A percentile compares a stretch with the other conserved stretches of the same genome.
These are phyloP conservation scores for Penstemon eatonii DNA, from an alignment of 257 asterid species.

Conservation along the genomic window DNA sequence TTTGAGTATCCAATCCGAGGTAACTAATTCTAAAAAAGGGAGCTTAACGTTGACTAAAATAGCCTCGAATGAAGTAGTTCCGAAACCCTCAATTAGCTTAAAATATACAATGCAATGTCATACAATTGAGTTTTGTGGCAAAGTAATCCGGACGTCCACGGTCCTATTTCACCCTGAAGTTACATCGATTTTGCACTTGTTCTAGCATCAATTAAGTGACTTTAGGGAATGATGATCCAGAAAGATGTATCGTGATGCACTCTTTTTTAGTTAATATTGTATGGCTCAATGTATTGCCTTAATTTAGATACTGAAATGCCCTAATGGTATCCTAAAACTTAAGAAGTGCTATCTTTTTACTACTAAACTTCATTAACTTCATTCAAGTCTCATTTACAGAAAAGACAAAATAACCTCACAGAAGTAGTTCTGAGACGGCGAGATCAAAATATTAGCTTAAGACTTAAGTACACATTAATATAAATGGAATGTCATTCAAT, in stretches of 20 bases:
- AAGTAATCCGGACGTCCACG: constrained; percentile 33
- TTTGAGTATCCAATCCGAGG: too few relatives aligned
- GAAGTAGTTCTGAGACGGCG: too few relatives aligned
- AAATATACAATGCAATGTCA: constrained; percentile 15
- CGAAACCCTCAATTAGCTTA: background rate
- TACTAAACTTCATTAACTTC: too few relatives aligned
- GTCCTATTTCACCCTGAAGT: constrained; percentile 48
- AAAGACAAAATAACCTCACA: background rate
- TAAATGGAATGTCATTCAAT: constrained; percentile 24
- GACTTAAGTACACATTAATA: constrained; percentile 24
- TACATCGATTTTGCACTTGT: constrained; percentile 37
- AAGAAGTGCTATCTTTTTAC: too few relatives aligned
- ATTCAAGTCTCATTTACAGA: background rate
- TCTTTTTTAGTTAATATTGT: too few relatives aligned
- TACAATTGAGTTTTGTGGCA: constrained; percentile 47
- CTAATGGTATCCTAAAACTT: too few relatives aligned
- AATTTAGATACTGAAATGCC: too few relatives aligned
- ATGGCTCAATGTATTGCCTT: too few relatives aligned
- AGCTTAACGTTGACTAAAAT: background rate
- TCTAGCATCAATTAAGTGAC: constrained; percentile 80
- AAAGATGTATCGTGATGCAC: constrained; percentile 43
- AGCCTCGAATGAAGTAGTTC: background rate
- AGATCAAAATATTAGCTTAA: background rate
- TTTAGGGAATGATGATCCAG: constrained; percentile 54
- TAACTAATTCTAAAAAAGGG: too few relatives aligned